A percentile compares a stretch with the other conserved stretches of the same genome.
Evolutionary conservation across 192 early-diverging fungal species (phyloP).

Genomic region (Coemansia sp.): DNA sequence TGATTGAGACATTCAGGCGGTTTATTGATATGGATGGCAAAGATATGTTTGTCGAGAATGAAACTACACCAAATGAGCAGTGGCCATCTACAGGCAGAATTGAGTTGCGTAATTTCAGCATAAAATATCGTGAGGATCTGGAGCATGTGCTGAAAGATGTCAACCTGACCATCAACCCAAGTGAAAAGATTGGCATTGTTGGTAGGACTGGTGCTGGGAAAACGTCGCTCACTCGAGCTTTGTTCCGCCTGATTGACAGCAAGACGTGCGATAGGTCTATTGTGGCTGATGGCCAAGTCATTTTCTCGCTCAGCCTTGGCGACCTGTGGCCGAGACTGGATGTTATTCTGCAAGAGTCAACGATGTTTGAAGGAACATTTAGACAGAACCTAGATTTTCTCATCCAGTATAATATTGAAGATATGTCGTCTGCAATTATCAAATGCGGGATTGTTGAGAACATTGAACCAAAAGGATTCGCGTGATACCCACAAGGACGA

Average conservation of each 20-base stretch:
- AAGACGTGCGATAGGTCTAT: too few species aligned
- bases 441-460: conserved; percentile 15
- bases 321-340: too few species aligned
- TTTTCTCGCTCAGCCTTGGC: too few species aligned
- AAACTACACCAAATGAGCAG: background rate
- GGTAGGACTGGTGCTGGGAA: conserved; percentile 61
- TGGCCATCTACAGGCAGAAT: conserved; percentile 28
- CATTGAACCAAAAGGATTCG: background rate
- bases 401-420: conserved; percentile 49
- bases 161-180: conserved; percentile 11
- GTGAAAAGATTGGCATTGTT: too few species aligned
- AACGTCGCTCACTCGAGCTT: conserved; percentile 46
- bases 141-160: conserved; percentile 41
- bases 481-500: background rate
- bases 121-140: background rate
- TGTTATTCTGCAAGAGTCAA: too few species aligned
- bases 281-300: too few species aligned
- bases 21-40: background rate
- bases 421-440: conserved; percentile 63
- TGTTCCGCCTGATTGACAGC: too few species aligned
- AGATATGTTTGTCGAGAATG: background rate
- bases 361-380: too few species aligned
- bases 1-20: background rate
- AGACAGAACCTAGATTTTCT: too few species aligned
- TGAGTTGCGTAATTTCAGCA: too few species aligned